phyloP scores from a whole-genome alignment of 345 rosid genomes.

The Aquilaria yunnanensis region DNA sequence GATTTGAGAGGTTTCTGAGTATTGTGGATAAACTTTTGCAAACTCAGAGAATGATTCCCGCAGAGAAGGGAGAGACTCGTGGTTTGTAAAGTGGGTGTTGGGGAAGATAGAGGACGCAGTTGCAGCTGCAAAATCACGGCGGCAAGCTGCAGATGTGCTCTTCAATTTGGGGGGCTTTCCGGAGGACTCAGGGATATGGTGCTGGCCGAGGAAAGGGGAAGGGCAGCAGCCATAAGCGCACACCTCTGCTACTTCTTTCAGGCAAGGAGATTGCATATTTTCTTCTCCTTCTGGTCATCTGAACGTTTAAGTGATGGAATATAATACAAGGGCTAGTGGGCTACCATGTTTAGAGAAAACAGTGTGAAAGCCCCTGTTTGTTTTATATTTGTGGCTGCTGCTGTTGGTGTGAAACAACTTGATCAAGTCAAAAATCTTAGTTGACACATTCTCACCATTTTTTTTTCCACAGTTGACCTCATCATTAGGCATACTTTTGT shows the following conservation, averaged over 20 bases:
- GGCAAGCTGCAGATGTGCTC: conserved; percentile 50
- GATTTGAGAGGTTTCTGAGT: conserved; percentile 41
- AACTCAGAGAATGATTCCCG: conserved; percentile 56
- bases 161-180: conserved; percentile 24
- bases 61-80: conserved; percentile 73
- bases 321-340: too few relatives aligned
- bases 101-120: conserved; percentile 67
- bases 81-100: conserved; percentile 62
- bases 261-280: conserved; percentile 38
- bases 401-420: too few relatives aligned
- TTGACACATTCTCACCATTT: too few relatives aligned
- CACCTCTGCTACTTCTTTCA: conserved; percentile 32
- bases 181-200: conserved; percentile 21
- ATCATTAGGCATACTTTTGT: not conserved
- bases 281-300: not conserved
- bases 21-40: conserved; percentile 58
- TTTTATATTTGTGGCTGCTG: too few relatives aligned
- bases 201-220: conserved; percentile 21
- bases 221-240: conserved; percentile 69
- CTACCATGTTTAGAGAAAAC: too few relatives aligned
- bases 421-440: too few relatives aligned
- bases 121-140: conserved; percentile 55
- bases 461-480: not conserved
- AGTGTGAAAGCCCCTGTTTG: too few relatives aligned
- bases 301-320: not conserved